Conservation (phyloP, 257 asterid species). For the Nemophila menziesii region DNA sequence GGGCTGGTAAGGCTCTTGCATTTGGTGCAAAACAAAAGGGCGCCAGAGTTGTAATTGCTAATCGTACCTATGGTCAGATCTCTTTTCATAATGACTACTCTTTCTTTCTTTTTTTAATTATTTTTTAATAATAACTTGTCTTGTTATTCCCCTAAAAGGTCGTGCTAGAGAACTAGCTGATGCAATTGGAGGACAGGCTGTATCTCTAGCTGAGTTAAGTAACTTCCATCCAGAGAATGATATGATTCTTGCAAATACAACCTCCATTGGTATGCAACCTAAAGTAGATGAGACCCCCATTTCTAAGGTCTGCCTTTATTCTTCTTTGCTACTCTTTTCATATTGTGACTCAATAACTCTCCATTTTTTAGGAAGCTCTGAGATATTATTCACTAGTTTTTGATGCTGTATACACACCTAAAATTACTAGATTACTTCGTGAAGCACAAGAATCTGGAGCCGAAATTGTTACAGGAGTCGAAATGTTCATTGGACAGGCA, state of each 20-base stretch:
- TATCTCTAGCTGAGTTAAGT: slow-evolving; percentile 56
- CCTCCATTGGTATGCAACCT: slow-evolving; percentile 97
- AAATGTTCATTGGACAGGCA: slow-evolving; percentile 91
- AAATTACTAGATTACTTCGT: slow-evolving; percentile 59
- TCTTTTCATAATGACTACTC: background rate
- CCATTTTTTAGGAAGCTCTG: slow-evolving; percentile 56
- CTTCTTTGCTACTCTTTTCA: slow-evolving; percentile 9
- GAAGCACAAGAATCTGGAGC: slow-evolving; percentile 80
- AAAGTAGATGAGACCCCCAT: slow-evolving; percentile 76
- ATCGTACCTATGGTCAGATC: slow-evolving; percentile 75
- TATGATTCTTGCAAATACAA: slow-evolving; percentile 96
- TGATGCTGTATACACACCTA: slow-evolving; percentile 93
- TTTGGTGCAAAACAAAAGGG: slow-evolving; percentile 96
- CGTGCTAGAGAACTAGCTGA: slow-evolving; percentile 88
- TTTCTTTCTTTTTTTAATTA: no score
- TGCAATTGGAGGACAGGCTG: slow-evolving; percentile 62
- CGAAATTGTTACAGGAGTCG: slow-evolving; percentile 70
- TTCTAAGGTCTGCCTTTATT: slow-evolving; percentile 50
- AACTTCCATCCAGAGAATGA: slow-evolving; percentile 73
- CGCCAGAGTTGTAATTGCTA: slow-evolving; percentile 79
- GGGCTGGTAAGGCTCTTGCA: slow-evolving; percentile 94
- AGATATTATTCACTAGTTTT: slow-evolving; percentile 58
- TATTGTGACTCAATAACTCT: background rate
- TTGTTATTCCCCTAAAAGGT: slow-evolving; percentile 27
- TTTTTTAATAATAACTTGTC: background rate